Percentiles rank a stretch among this genome's conserved stretches.
Conservation (phyloP, 768 basidiomycete genomes). For the Peribolospora kevripleyi region DNA sequence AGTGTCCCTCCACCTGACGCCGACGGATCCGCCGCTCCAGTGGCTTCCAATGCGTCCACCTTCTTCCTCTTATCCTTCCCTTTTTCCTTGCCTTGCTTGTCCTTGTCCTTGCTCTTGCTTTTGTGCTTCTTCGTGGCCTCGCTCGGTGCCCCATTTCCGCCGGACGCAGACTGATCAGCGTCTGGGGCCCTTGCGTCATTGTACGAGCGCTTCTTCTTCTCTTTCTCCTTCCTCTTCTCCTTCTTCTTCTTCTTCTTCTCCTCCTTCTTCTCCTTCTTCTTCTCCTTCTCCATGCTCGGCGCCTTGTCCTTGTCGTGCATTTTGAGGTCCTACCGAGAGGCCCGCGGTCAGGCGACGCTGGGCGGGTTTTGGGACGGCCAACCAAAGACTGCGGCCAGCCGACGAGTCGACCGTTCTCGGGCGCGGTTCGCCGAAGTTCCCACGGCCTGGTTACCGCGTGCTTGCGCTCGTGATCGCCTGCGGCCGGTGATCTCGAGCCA, state of each 20-base stretch:
- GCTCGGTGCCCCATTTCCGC: conserved; percentile 41
- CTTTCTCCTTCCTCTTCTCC: background rate
- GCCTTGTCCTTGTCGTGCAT: background rate
- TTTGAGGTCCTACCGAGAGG: too few species aligned
- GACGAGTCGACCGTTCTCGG: too few species aligned
- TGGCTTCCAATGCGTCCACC: too few species aligned
- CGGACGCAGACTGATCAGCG: background rate
- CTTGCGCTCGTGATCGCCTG: too few species aligned
- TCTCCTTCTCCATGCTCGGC: conserved; percentile 10
- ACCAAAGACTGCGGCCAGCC: too few species aligned
- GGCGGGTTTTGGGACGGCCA: too few species aligned
- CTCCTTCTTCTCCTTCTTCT: background rate
- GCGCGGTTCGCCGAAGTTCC: too few species aligned
- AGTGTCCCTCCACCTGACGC: too few species aligned
- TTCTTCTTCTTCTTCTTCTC: conserved; percentile 15
- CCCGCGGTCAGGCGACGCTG: too few species aligned
- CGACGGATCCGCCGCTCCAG: too few species aligned
- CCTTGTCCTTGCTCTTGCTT: conserved; percentile 10
- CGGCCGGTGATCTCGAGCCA: too few species aligned
- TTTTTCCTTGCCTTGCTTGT: background rate
- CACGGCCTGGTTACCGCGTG: too few species aligned
- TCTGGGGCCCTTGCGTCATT: background rate
- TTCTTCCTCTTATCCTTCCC: background rate
- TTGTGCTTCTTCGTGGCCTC: conserved; percentile 33
- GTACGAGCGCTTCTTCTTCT: background rate